Evolutionary conservation across 2,329 filamentous ascomycete species (phyloP).

Genomic region (Aspergillus phoenicis): DNA sequence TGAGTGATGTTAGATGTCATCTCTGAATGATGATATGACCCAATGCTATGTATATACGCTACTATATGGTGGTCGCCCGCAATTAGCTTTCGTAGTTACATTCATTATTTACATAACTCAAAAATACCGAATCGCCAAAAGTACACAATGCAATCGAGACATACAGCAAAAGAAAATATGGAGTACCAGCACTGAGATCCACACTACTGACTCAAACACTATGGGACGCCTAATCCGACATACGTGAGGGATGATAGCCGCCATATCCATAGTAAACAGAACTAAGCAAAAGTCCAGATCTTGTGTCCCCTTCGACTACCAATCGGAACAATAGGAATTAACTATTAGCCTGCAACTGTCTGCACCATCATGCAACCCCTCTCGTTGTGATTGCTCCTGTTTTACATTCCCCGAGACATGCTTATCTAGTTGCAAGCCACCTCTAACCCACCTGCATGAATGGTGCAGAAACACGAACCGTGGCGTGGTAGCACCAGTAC

Average conservation of each 20-base stretch:
- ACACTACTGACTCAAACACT: accelerated
- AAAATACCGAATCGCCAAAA: no score
- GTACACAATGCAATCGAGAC: no score
- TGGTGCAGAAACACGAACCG: not conserved
- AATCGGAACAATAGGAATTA: not conserved
- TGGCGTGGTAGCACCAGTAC: not conserved
- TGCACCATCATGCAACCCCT: not conserved
- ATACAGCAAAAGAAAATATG: no score
- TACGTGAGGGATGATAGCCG: no score
- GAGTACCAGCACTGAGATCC: no score
- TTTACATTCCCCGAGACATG: not conserved
- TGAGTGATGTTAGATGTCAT: not conserved
- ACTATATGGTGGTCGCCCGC: not conserved
- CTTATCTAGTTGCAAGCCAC: not conserved
- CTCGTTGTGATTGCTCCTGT: not conserved
- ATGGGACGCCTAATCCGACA: no score
- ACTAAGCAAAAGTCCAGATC: no score
- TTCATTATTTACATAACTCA: no score
- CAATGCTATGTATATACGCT: not conserved
- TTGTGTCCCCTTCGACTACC: not conserved
- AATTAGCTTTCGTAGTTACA: no score
- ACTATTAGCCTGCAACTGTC: not conserved
- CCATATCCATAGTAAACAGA: no score
- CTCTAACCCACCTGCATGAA: not conserved
- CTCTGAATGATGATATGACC: not conserved